phyloP scores from a whole-genome alignment of 208 protist genomes.

The Trypanosomatidae sp. region DNA sequence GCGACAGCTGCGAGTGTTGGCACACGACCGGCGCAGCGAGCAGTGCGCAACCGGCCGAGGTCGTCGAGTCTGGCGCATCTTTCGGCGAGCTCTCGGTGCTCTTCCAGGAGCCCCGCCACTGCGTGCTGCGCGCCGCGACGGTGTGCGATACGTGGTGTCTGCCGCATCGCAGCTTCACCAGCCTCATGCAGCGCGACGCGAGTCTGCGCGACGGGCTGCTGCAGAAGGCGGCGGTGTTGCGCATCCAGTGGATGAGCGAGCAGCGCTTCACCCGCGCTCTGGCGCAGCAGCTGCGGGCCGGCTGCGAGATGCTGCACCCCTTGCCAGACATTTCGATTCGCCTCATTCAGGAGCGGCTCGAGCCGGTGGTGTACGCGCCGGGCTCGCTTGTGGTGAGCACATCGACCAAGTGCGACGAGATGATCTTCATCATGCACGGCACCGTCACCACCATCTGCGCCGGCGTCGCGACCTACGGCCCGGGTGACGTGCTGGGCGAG shows the following conservation, averaged over 20 bases:
- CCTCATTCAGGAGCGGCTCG: conserved; percentile 84
- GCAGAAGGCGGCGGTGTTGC: conserved; percentile 74
- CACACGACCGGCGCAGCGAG: neutral
- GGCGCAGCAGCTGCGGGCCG: conserved; percentile 58
- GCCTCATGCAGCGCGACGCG: conserved; percentile 67
- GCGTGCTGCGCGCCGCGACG: conserved; percentile 63
- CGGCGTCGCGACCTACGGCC: conserved; percentile 68
- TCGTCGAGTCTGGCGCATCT: conserved; percentile 56
- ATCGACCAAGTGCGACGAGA: conserved; percentile 56
- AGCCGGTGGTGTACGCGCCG: conserved; percentile 78
- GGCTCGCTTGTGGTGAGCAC: conserved; percentile 75
- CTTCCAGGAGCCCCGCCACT: conserved; percentile 74
- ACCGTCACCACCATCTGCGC: conserved; percentile 53
- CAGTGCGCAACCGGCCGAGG: conserved; percentile 14
- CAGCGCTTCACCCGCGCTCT: conserved; percentile 72
- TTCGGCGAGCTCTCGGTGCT: conserved; percentile 87
- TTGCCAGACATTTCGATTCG: conserved; percentile 63
- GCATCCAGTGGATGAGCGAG: conserved; percentile 82
- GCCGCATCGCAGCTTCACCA: conserved; percentile 55
- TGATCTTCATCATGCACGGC: conserved; percentile 80
- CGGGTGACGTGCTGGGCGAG: conserved; percentile 77
- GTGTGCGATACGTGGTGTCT: conserved; percentile 86
- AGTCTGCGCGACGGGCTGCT: conserved; percentile 55
- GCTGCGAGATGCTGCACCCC: conserved; percentile 61
- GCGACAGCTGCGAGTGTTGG: conserved; percentile 16